Evolutionary conservation across 2,329 filamentous ascomycete genomes (phyloP), one percentile per base, ranked within the genome.

Genomic region (Monilinia fructigena): DNA sequence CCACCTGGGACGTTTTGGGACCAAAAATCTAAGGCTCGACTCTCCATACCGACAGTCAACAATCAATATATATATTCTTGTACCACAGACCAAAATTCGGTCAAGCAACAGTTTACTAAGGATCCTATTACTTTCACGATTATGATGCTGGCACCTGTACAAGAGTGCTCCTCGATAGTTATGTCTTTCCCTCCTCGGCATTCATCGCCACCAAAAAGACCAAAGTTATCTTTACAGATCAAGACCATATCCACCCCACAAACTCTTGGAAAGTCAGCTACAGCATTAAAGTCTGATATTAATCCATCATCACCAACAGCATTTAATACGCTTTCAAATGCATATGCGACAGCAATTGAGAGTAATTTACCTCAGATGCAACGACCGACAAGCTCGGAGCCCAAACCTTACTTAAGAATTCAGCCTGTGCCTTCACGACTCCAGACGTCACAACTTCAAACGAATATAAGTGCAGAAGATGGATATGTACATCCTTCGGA

Each of bases 261-360:
- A 64, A 80, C 77, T 64, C 75, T 80, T 20, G 75, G 77, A 48
- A 77, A 79, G 68, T 78, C 78, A 0, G 78, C 80, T 38, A 80
- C 80, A 68, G 79, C 78, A 6, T 74, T 83, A 54, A 76, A 76
- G 65, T 59, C 80, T 28, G 79, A 80, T 62, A 76, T 84, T 50
- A 82, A 88, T 71, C 82, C 84, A 40, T 83, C 80, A 67, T 87
- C 86, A 42, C 85, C 85, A 4, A 89, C 86, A 1, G 80, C 85
- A 28, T 87, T 88, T 78, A 89, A 89, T 76, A 89, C 86, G 2
- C 80, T 89, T 50, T 87, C 86, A 64, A 89, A 89, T 76, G 83
- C 86, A 68, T 89, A 89, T 72, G 82, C 84, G 35, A 85, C 83
- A 3, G 84, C 86, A 68, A 86, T 89, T 63, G 85, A 86, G 75